Percentiles rank a stretch among this genome's conserved stretches.
Conservation (phyloP, 2,329 filamentous ascomycete genomes). For the Colletotrichum tofieldiae region DNA sequence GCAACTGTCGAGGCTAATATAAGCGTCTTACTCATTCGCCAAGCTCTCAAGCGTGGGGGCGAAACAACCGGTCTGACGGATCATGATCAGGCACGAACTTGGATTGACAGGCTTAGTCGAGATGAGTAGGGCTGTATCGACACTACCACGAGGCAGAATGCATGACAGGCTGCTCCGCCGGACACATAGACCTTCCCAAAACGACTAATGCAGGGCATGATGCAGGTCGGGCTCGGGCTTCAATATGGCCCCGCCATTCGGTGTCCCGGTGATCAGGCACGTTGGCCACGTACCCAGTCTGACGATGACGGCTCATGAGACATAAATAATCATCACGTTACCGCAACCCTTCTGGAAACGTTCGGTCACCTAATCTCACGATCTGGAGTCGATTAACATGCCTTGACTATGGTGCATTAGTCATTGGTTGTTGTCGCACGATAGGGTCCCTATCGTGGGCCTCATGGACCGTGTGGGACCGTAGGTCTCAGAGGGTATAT, state of each 20-base stretch:
- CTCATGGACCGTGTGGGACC: no score
- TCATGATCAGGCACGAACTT: neutral
- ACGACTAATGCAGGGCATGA: neutral
- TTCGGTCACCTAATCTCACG: neutral
- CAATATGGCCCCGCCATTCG: no score
- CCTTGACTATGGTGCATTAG: neutral
- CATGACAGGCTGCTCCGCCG: neutral
- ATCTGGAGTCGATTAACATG: no score
- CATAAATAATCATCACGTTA: neutral
- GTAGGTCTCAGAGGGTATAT: no score
- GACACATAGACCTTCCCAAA: neutral
- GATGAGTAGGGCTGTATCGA: neutral
- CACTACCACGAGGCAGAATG: neutral
- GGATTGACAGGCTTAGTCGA: neutral
- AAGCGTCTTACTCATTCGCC: conserved; percentile 19
- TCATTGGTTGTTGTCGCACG: no score
- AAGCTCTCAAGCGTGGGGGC: neutral
- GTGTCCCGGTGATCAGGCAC: neutral
- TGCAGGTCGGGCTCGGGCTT: neutral
- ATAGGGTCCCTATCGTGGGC: no score
- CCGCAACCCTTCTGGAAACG: neutral
- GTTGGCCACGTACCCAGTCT: neutral
- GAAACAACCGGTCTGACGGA: neutral
- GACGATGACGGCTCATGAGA: neutral
- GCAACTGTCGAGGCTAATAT: neutral